Evolutionary conservation across 352 stramenopile genomes (phyloP), one percentile per base, ranked within the genome.

Genomic region (Phytophthora tubulina): DNA sequence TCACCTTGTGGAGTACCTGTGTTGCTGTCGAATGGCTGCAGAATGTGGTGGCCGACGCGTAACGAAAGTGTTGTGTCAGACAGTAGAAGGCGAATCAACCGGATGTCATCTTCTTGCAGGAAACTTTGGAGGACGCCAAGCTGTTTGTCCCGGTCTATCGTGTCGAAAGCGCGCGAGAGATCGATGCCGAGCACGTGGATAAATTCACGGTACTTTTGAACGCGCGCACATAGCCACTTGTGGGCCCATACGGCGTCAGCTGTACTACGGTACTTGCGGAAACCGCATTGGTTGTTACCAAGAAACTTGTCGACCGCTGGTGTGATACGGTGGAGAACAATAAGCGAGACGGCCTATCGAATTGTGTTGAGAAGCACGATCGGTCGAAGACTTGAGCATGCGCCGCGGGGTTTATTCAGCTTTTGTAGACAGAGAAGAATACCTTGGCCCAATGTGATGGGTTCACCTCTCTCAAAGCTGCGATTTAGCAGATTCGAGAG

Each of bases 351-450:
- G 0, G 55, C 31, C 14, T 72, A 62, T 11, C 55, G 15, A 13
- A 45, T 66, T 1, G 4, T 72, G 39, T 56, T 64, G 1, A 65
- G 48, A 1, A 72, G 32, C 1, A 60, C 45, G 17, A 66, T 72
- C 6, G 46, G 55, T 0, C 45, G 31, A 30, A 71, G 63, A 45
- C 45, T 65, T 11, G 30, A 64, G 21, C 21, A 53, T 3, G 55
- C 32, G 1, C 54, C 63, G 0, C 30, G 15, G 1, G 51, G 51
- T 10, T 63, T 69, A 17, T 55, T 60, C 0, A 32, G 53, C 6
- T 72, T 66, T 3, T 13, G 64, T 1, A 55, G 54, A 27, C 54
- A 46, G 2, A 72, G 1, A 1, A 62, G 11, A 1, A 14, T 72
- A 0, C 49, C 31, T 48, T 31, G 17, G 1, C 45, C 55, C 1